These are phyloP conservation scores for Kodamaea ohmeri DNA, from an alignment of 1,139 yeast species.

Conservation along the genomic window DNA sequence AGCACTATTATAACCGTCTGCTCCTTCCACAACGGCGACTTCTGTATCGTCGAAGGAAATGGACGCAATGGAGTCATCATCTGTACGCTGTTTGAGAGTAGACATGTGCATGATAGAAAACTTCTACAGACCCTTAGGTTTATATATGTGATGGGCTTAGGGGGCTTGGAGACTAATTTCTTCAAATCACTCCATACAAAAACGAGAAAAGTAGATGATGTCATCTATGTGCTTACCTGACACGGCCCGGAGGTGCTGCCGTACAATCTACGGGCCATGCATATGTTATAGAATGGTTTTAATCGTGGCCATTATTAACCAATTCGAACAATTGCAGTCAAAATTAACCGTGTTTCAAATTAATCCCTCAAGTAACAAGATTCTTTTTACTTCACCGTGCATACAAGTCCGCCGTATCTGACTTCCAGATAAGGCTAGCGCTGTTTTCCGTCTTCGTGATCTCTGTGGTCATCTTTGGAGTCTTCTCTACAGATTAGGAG, in stretches of 20 bases:
- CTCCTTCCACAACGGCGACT: slow-evolving; percentile 1
- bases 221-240: neutral
- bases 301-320: neutral
- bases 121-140: neutral
- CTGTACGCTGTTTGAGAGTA: slow-evolving; percentile 10
- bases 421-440: too few species aligned
- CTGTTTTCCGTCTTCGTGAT: neutral
- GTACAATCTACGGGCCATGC: neutral
- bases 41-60: slow-evolving; percentile 6
- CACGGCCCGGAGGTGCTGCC: neutral
- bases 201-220: neutral
- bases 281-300: neutral
- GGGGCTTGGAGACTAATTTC: slow-evolving; percentile 3
- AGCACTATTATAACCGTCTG: neutral
- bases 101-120: slow-evolving; percentile 1
- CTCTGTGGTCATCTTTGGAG: neutral
- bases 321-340: neutral
- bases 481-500: neutral
- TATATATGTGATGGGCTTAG: slow-evolving; percentile 4
- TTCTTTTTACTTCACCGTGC: neutral
- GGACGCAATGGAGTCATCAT: slow-evolving; percentile 7
- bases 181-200: neutral
- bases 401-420: too few species aligned
- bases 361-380: neutral
- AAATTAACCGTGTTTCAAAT: neutral